Conservation (phyloP, 805 yeast genomes). For the Lipomyces japonicus region DNA sequence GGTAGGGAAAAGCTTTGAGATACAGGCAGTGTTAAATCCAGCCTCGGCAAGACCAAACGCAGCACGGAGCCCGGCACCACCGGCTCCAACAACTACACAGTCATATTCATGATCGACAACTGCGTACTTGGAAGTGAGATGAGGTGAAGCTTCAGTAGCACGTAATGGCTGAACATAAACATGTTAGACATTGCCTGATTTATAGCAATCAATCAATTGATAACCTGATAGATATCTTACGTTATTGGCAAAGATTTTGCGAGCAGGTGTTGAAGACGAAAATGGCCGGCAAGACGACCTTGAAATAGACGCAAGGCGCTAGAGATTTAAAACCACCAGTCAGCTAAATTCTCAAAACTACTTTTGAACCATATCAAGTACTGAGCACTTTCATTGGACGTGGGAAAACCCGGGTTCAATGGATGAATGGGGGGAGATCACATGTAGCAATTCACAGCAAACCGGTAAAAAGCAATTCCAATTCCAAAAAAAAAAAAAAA, state of each 20-base stretch:
- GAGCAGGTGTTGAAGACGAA: constrained; percentile 34
- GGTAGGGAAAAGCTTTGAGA: constrained; percentile 94
- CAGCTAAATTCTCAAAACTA: too few species aligned
- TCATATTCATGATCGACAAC: constrained; percentile 97
- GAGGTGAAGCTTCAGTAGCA: constrained; percentile 49
- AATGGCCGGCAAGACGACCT: constrained; percentile 30
- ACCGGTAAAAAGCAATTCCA: too few species aligned
- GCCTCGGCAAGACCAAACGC: constrained; percentile 97
- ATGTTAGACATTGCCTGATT: too few species aligned
- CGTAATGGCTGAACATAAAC: constrained; percentile 34
- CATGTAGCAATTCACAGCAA: too few species aligned
- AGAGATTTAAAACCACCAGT: too few species aligned
- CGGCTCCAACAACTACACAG: constrained; percentile 97
- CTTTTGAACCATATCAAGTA: too few species aligned
- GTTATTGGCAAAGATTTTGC: constrained; percentile 37
- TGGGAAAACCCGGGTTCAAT: background rate
- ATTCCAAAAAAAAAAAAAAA: too few species aligned
- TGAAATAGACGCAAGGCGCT: background rate
- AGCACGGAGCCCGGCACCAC: constrained; percentile 98
- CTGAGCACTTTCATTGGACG: too few species aligned
- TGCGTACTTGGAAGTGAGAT: constrained; percentile 70
- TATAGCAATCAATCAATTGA: too few species aligned
- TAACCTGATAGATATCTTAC: constrained; percentile 22
- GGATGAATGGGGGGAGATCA: background rate
- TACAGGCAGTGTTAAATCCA: constrained; percentile 96